Percentiles rank a stretch among this genome's conserved stretches.
Evolutionary conservation across 257 asterid genomes (phyloP).

Genomic region (Petunia secreta): DNA sequence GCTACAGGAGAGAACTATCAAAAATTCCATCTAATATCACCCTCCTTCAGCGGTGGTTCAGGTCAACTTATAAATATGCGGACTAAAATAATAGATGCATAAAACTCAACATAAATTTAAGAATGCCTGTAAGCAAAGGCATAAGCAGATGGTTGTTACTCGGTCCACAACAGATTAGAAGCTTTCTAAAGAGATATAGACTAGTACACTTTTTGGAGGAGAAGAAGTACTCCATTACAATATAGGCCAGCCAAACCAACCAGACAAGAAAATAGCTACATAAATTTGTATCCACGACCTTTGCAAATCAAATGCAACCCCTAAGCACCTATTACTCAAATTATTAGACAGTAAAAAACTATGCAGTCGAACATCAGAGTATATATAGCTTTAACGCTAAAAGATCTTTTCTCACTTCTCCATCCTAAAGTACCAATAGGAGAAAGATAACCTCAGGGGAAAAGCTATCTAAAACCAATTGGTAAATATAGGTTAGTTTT

Average conservation of each 20-base stretch:
- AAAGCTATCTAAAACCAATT: neutral
- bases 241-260: neutral
- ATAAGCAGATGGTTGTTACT: neutral
- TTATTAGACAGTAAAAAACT: neutral
- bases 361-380: neutral
- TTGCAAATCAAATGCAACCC: neutral
- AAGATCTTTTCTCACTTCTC: neutral
- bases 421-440: neutral
- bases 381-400: neutral
- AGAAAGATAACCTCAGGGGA: neutral
- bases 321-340: neutral
- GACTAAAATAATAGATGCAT: neutral
- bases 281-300: neutral
- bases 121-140: neutral
- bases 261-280: slow-evolving; percentile 9
- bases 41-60: neutral
- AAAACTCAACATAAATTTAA: neutral
- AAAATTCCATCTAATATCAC: neutral
- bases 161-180: neutral
- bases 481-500: neutral
- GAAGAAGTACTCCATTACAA: neutral
- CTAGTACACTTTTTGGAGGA: neutral
- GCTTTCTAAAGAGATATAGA: neutral
- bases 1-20: neutral
- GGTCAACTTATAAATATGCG: neutral